These are phyloP conservation scores for Kodamaea hsintzibuensis DNA, from an alignment of 805 yeast genomes.

Conservation along the genomic window DNA sequence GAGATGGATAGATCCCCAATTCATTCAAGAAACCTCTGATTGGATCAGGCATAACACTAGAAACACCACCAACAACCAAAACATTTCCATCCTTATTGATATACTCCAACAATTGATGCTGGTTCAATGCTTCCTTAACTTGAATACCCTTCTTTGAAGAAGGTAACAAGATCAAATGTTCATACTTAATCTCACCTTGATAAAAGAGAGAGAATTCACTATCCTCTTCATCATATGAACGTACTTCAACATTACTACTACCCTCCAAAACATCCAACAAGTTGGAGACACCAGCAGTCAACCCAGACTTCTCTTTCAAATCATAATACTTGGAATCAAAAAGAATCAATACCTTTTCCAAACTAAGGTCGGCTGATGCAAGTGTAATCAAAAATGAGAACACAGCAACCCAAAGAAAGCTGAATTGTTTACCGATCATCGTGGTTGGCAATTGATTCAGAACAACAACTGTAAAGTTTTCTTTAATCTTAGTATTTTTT, in stretches of 20 bases:
- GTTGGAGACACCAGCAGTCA: conserved; percentile 19
- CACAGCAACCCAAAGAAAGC: conserved; percentile 9
- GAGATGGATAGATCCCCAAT: conserved; percentile 81
- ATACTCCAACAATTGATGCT: conserved; percentile 54
- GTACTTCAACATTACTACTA: conserved; percentile 17
- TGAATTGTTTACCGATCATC: conserved; percentile 9
- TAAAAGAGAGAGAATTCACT: conserved; percentile 21
- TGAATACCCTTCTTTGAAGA: conserved; percentile 32
- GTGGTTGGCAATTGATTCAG: conserved; percentile 3
- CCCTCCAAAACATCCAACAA: conserved; percentile 25
- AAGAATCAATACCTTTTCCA: conserved; percentile 29
- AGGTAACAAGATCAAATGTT: conserved; percentile 38
- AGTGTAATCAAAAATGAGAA: conserved; percentile 3
- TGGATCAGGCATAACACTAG: conserved; percentile 34
- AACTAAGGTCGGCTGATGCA: background rate
- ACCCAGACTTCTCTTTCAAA: conserved; percentile 15
- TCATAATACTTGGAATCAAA: conserved; percentile 31
- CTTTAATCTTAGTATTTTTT: conserved; percentile 1
- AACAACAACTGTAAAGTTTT: background rate
- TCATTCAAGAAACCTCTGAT: conserved; percentile 69
- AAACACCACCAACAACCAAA: conserved; percentile 57
- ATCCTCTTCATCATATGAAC: conserved; percentile 27
- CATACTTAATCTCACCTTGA: conserved; percentile 25
- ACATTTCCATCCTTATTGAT: conserved; percentile 74
- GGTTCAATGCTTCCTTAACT: conserved; percentile 30